phyloP scores from a whole-genome alignment of 2,329 filamentous ascomycete genomes.

The Cladophialophora psammophila region DNA sequence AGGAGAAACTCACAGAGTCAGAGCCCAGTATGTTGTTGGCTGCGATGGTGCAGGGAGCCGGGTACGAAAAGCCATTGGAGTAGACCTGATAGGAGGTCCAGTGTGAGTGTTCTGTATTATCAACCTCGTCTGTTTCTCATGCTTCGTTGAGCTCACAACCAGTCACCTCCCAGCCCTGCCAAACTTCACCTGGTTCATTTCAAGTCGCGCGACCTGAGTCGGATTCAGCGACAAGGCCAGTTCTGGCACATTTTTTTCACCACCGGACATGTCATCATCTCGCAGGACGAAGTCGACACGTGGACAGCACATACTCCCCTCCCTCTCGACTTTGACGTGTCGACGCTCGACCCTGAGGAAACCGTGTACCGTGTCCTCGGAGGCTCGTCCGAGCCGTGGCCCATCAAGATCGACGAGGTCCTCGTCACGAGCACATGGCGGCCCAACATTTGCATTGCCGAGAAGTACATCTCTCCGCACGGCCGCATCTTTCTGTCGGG shows the following conservation, averaged over 20 bases:
- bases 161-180: constrained; percentile 30
- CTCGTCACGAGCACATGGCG: constrained; percentile 44
- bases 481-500: constrained; percentile 45
- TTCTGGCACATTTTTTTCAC: constrained; percentile 48
- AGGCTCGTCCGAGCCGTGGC: constrained; percentile 28
- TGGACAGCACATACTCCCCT: constrained; percentile 45
- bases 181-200: constrained; percentile 45
- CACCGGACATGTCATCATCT: constrained; percentile 42
- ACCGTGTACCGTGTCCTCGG: constrained; percentile 42
- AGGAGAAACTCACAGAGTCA: constrained; percentile 38
- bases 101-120: constrained; percentile 35
- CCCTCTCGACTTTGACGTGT: constrained; percentile 30
- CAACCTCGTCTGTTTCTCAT: too few relatives aligned
- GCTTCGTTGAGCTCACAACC: too few relatives aligned
- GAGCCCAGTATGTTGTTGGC: constrained; percentile 41
- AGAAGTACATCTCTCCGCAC: constrained; percentile 36
- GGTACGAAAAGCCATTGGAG: constrained; percentile 40
- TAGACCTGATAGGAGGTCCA: constrained; percentile 41
- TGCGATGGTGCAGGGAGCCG: constrained; percentile 44
- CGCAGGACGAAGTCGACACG: constrained; percentile 46
- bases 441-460: constrained; percentile 44
- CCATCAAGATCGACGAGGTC: constrained; percentile 47
- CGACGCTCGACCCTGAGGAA: constrained; percentile 38
- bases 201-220: constrained; percentile 43
- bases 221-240: constrained; percentile 40